A percentile compares a stretch with the other conserved stretches of the same genome.
phyloP scores from a whole-genome alignment of 2,329 filamentous ascomycete genomes.

The Ascochyta fabae region DNA sequence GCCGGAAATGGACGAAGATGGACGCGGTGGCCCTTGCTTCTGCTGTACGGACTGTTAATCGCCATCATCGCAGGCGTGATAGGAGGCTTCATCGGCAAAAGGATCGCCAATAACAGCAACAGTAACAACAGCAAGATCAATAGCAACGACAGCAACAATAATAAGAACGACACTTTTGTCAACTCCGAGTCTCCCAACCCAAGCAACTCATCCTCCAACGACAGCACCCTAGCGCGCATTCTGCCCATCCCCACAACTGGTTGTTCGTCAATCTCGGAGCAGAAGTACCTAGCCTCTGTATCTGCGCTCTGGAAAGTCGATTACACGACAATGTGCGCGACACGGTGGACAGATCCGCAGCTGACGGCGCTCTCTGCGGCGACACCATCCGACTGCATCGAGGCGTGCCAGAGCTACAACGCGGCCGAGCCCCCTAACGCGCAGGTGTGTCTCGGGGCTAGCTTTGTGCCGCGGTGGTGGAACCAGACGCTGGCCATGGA shows the following conservation, averaged over 20 bases:
- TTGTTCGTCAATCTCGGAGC: neutral
- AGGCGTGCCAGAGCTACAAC: constrained; percentile 3
- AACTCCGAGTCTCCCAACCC: neutral
- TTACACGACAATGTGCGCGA: constrained; percentile 6
- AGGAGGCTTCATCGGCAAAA: constrained; percentile 10
- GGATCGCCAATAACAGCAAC: neutral
- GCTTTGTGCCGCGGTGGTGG: constrained; percentile 5
- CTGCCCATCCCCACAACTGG: neutral
- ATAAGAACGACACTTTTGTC: too few relatives aligned
- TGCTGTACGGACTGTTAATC: constrained; percentile 1
- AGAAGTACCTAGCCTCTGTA: too few relatives aligned
- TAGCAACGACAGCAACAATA: too few relatives aligned
- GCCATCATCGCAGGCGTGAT: constrained; percentile 6
- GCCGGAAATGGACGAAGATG: neutral
- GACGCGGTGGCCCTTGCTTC: constrained; percentile 4
- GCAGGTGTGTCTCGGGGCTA: neutral
- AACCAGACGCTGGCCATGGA: constrained; percentile 1
- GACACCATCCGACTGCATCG: constrained; percentile 5
- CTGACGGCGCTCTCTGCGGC: neutral
- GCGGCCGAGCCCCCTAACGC: neutral
- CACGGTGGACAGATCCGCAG: constrained; percentile 1
- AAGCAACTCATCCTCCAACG: neutral
- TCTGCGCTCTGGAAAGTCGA: neutral
- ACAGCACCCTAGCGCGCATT: neutral
- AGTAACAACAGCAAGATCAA: too few relatives aligned